Evolutionary conservation across 768 basidiomycete species (phyloP).

Genomic region (Hericium coralloides): DNA sequence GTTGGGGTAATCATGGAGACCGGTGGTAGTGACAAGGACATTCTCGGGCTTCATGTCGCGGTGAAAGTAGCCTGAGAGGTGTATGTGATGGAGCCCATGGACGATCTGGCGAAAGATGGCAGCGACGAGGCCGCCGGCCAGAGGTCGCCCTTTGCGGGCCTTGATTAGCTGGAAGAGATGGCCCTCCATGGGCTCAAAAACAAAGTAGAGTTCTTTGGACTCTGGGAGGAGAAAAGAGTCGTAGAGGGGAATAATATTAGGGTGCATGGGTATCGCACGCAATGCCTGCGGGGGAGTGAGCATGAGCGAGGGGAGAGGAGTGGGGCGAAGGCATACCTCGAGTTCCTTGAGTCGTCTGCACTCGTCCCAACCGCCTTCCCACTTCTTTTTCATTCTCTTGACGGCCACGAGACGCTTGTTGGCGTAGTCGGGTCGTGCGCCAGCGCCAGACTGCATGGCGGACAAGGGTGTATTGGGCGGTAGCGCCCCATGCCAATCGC

Average conservation of each 20-base stretch:
- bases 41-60: conserved; percentile 99
- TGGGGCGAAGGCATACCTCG: conserved; percentile 50
- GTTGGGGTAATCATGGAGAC: conserved; percentile 83
- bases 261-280: conserved; percentile 89
- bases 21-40: conserved; percentile 95
- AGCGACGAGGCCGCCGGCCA: conserved; percentile 94
- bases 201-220: conserved; percentile 95
- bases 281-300: conserved; percentile 55
- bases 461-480: conserved; percentile 86
- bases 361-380: conserved; percentile 98
- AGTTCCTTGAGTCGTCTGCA: conserved; percentile 93
- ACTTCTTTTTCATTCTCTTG: conserved; percentile 96
- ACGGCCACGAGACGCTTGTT: conserved; percentile 94
- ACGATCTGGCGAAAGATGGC: conserved; percentile 93
- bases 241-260: conserved; percentile 96
- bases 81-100: conserved; percentile 86
- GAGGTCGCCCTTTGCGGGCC: conserved; percentile 85
- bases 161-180: conserved; percentile 99
- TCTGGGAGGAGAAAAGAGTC: conserved; percentile 97
- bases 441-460: conserved; percentile 93
- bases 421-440: conserved; percentile 87
- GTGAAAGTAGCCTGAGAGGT: conserved; percentile 90
- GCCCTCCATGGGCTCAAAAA: conserved; percentile 99
- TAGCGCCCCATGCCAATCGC: conserved; percentile 97
- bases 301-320: conserved; percentile 5